phyloP scores from a whole-genome alignment of 768 basidiomycete genomes.

The Butyriboletus loyo region DNA sequence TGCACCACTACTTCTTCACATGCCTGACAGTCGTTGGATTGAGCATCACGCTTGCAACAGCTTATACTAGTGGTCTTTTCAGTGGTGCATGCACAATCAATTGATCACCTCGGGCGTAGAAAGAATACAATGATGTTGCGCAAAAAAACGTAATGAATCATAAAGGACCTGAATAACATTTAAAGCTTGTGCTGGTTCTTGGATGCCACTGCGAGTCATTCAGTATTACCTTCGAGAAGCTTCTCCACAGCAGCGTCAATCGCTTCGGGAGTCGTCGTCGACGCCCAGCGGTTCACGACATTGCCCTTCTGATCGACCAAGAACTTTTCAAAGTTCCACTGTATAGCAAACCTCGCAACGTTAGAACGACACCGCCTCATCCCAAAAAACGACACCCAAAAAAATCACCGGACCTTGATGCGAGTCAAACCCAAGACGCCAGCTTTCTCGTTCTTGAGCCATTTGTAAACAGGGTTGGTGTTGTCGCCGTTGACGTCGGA shows the following conservation, averaged over 20 bases:
- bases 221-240: slow-evolving; percentile 37
- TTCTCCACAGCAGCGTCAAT: slow-evolving; percentile 65
- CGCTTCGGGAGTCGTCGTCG: slow-evolving; percentile 64
- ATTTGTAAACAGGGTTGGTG: slow-evolving; percentile 81
- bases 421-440: slow-evolving; percentile 67
- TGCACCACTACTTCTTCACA: not conserved
- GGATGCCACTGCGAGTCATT: slow-evolving; percentile 15
- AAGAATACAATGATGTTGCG: not conserved
- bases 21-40: not conserved
- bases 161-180: not conserved
- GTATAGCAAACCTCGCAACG: not conserved
- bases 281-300: slow-evolving; percentile 73
- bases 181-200: slow-evolving; percentile 14
- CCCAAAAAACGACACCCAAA: no score
- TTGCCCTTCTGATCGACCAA: slow-evolving; percentile 74
- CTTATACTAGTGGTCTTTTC: not conserved
- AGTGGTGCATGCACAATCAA: not conserved
- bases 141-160: not conserved
- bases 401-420: slow-evolving; percentile 71
- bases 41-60: not conserved
- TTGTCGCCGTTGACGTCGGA: slow-evolving; percentile 88
- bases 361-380: no score
- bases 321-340: slow-evolving; percentile 96
- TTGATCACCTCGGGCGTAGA: not conserved
- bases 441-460: slow-evolving; percentile 77